phyloP scores from a whole-genome alignment of 441 rosid genomes.

The Jatropha podagrica region DNA sequence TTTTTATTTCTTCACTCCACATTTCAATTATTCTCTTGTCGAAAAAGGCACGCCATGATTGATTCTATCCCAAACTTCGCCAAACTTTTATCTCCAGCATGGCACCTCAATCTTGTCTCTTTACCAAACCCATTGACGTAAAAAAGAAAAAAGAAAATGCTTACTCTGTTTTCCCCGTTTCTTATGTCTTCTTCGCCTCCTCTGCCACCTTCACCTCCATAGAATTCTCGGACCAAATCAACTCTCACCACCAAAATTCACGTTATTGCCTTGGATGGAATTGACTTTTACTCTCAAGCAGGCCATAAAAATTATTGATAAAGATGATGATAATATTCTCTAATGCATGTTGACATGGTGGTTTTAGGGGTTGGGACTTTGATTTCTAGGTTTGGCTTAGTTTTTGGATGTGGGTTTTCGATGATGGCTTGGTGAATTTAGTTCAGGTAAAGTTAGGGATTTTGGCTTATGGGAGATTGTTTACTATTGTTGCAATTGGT shows the following conservation, averaged over 20 bases:
- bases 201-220: not conserved
- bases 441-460: slow-evolving; percentile 81
- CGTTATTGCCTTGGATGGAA: slow-evolving; percentile 74
- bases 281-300: slow-evolving; percentile 74
- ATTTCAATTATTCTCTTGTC: slow-evolving; percentile 11
- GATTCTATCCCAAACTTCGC: slow-evolving; percentile 3
- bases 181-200: not conserved
- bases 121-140: not conserved
- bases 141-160: slow-evolving; percentile 5
- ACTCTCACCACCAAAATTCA: slow-evolving; percentile 54
- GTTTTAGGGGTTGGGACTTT: slow-evolving; percentile 55
- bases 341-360: slow-evolving; percentile 47
- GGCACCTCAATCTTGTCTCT: not conserved
- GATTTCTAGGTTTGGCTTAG: slow-evolving; percentile 65
- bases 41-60: slow-evolving; percentile 15
- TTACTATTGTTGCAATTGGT: slow-evolving; percentile 56
- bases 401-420: slow-evolving; percentile 74
- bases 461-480: slow-evolving; percentile 50
- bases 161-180: not conserved
- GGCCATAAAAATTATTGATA: slow-evolving; percentile 43
- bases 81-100: not conserved
- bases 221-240: not conserved
- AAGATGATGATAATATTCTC: slow-evolving; percentile 17
- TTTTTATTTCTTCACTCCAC: not conserved
- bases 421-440: slow-evolving; percentile 71